phyloP scores from a whole-genome alignment of 2,329 filamentous ascomycete genomes.

The Mariannaea elegans region DNA sequence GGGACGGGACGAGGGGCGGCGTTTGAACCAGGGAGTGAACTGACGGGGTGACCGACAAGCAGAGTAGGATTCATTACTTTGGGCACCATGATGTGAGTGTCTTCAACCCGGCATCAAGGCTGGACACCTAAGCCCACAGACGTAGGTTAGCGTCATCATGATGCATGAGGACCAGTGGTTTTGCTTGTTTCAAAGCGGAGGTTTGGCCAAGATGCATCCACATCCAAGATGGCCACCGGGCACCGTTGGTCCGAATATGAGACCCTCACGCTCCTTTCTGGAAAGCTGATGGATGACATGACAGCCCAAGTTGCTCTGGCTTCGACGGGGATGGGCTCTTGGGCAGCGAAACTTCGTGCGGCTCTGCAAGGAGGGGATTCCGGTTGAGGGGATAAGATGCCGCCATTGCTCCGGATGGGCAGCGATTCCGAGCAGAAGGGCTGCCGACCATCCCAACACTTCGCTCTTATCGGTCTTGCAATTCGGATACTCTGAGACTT shows the following conservation, averaged over 20 bases:
- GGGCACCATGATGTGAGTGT: not conserved
- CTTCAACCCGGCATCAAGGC: conserved; percentile 18
- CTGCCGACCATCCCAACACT: not conserved
- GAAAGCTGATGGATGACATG: conserved; percentile 28
- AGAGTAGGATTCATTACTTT: not conserved
- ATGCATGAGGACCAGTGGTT: conserved; percentile 14
- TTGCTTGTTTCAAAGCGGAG: conserved; percentile 19
- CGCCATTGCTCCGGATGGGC: conserved; percentile 11
- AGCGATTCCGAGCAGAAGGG: not conserved
- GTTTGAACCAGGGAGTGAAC: not conserved
- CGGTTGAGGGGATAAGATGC: conserved; percentile 30
- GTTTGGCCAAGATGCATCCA: conserved; percentile 17
- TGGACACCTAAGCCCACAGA: conserved; percentile 11
- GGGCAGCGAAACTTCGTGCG: conserved; percentile 38
- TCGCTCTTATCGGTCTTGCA: not conserved
- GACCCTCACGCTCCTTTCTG: conserved; percentile 6
- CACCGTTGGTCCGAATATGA: conserved; percentile 19
- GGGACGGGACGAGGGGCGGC: conserved; percentile 14
- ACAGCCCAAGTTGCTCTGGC: conserved; percentile 34
- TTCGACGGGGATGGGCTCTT: conserved; percentile 23
- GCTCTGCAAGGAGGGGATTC: conserved; percentile 28
- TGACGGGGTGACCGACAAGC: not conserved
- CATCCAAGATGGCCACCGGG: conserved; percentile 3
- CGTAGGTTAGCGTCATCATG: conserved; percentile 31
- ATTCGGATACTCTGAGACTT: not conserved